Base-by-base conservation (phyloP, 2,329 filamentous ascomycete genomes). In the Cladosporium velox region DNA sequence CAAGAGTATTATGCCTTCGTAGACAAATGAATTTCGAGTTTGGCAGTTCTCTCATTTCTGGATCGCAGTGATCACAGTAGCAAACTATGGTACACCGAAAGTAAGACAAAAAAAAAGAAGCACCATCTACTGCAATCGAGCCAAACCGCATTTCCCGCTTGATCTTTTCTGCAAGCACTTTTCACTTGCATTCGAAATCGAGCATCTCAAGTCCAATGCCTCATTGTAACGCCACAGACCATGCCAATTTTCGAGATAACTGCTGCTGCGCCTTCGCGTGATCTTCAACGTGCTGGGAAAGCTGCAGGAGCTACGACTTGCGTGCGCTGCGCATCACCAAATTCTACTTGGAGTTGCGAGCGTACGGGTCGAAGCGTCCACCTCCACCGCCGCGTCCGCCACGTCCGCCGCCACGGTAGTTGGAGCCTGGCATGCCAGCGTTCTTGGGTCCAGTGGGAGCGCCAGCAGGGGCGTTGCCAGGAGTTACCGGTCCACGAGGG, bases 381-480 rank as follows among this genome's bases (percentile, higher is more conserved):
- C 60, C 52, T 21, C 55, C 64, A 21, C 65, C 91, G 32, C 92
- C 83, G 78, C 84, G 78, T 4, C 88, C 87, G 67, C 91, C 91
- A 68, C 92, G 84, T 21, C 94, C 92, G 61, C 94, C 94, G 63
- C 95, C 94, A 49, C 94, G 90, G 78, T 97, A 98, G 80, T 97
- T 97, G 1, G 92, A 92, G 18, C 93, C 93, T 1, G 93, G 92
- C 75, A 90, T 91, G 30, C 93, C 93, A 0, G 93, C 92, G 74
- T 98, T 99, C 85, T 96, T 96, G 4, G 95, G 95, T 0, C 95
- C 95, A 0, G 95, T 99, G 0, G 95, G 95, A 6, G 95, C 92
- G 75, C 92, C 92, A 5, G 91, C 89, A 24, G 92, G 92, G 15
- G 82, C 81, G 72, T 82, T 79, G 80, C 66, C 78, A 79, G 73